Evolutionary conservation across 2,329 filamentous ascomycete species (phyloP), one percentile per base, ranked within the genome.

Genomic region (Claviceps humidiphila): DNA sequence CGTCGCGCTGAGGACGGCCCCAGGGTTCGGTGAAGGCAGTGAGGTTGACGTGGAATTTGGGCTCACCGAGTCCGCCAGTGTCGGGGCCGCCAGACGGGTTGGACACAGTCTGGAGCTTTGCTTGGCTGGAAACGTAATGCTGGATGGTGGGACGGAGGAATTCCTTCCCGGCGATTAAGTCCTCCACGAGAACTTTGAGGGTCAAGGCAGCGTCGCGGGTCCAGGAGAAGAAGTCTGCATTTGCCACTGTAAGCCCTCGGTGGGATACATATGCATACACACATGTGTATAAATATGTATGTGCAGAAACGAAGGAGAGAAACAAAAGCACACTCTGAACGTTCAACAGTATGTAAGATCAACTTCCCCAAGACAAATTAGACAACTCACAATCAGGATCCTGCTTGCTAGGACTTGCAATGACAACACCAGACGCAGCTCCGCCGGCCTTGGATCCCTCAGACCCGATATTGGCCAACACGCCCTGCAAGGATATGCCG

Each of bases 1-100:
- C 87, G 66, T 93, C 87, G 43, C 84, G 76, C 66, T 91, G 87
- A 2, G 87, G 87, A 8, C 87, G 78, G 55, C 71, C 86, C 87
- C 87, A 90, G 1, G 70, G 64, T 17, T 78, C 82, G 0, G 79
- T 85, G 64, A 80, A 88, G 2, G 77, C 72, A 4, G 73, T 77
- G 47, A 76, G 68, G 56, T 88, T 75, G 30, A 80, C 79, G 53
- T 83, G 72, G 66, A 80, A 89, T 66, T 89, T 89, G 50, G 86
- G 78, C 64, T 90, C 86, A 22, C 77, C 86, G 9, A 89, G 68
- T 14, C 76, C 76, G 6, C 63, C 61, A 16, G 74, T 73, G 51
- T 74, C 67, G 4, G 69, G 66, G 26, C 66, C 64, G 1, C 84
- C 84, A 0, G 83, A 86, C 1, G 82, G 85, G 64, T 87, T 89